These are phyloP conservation scores for Colletotrichum ledebouriae DNA, from an alignment of 2,329 filamentous ascomycete genomes.

Conservation along the genomic window DNA sequence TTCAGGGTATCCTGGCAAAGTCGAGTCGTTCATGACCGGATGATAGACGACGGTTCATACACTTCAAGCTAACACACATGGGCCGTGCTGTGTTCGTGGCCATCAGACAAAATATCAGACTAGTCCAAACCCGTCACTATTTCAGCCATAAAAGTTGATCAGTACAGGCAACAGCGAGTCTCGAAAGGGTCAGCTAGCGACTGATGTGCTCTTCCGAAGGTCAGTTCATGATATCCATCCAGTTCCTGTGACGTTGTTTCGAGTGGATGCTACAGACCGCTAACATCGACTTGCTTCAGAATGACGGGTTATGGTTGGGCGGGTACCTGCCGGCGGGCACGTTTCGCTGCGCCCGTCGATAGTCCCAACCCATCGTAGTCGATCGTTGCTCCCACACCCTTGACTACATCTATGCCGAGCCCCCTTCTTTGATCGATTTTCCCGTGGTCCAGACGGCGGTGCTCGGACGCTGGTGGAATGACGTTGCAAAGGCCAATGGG, in stretches of 20 bases:
- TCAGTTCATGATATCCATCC: slow-evolving; percentile 13
- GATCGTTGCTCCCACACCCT: slow-evolving; percentile 20
- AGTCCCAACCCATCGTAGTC: slow-evolving; percentile 10
- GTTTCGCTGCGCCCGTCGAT: slow-evolving; percentile 17
- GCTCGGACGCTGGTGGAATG: slow-evolving; percentile 15
- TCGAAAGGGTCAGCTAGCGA: slow-evolving; percentile 10
- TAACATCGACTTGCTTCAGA: background rate
- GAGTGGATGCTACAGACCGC: slow-evolving; percentile 1
- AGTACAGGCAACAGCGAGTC: slow-evolving; percentile 3
- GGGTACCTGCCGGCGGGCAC: slow-evolving; percentile 21
- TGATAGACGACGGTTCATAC: slow-evolving; percentile 6
- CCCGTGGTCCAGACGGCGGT: slow-evolving; percentile 20
- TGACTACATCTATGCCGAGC: slow-evolving; percentile 9
- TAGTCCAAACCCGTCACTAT: slow-evolving; percentile 17
- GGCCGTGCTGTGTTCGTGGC: slow-evolving; percentile 11
- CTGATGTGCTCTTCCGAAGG: slow-evolving; percentile 8
- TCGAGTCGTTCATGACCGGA: slow-evolving; percentile 10
- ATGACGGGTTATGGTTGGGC: background rate
- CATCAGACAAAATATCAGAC: slow-evolving; percentile 8
- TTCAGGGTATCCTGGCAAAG: slow-evolving; percentile 10
- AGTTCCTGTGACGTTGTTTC: background rate
- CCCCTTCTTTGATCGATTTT: slow-evolving; percentile 23
- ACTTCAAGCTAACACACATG: background rate
- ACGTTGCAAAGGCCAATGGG: slow-evolving; percentile 31
- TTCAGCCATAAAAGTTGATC: slow-evolving; percentile 5